Percentiles rank a stretch among this genome's conserved stretches.
Conservation (phyloP, 352 stramenopile genomes). For the Phytophthora boehmeriae region DNA sequence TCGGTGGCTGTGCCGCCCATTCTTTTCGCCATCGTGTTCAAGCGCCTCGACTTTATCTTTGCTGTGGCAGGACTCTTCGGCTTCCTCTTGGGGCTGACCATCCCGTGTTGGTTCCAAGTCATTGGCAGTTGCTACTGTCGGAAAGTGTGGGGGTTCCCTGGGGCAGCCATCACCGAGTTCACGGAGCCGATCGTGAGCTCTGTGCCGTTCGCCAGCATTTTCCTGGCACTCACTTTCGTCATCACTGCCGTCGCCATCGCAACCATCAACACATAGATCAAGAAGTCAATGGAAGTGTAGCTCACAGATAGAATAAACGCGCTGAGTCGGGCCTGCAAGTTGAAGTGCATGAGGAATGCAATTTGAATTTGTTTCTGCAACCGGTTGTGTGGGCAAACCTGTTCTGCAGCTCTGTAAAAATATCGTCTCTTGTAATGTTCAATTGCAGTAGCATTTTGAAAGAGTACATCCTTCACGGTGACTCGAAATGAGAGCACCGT, state of each 20-base stretch:
- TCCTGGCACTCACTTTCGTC: constrained; percentile 71
- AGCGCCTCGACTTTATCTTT: constrained; percentile 90
- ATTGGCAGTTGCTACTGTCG: constrained; percentile 81
- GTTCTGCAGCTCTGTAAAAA: no score
- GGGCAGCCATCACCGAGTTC: constrained; percentile 76
- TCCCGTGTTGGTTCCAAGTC: constrained; percentile 87
- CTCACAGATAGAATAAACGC: neutral
- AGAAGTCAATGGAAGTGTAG: neutral
- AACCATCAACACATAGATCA: constrained; percentile 52
- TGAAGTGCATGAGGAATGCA: neutral
- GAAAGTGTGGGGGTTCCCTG: constrained; percentile 69
- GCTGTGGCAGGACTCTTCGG: constrained; percentile 77
- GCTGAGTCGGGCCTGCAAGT: neutral
- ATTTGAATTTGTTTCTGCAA: neutral
- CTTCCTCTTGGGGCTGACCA: constrained; percentile 78
- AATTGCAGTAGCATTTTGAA: no score
- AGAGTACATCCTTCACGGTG: no score
- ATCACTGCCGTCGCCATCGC: constrained; percentile 70
- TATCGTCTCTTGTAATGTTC: no score
- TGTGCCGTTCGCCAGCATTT: constrained; percentile 59
- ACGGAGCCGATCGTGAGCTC: constrained; percentile 70
- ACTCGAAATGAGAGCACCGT: no score
- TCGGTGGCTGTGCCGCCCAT: constrained; percentile 71
- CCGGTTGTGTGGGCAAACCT: no score
- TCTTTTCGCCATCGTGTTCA: constrained; percentile 80